Evolutionary conservation across 177 flowering plant genomes (phyloP), one percentile per base, ranked within the genome.

Genomic region (Vitis hybrid): DNA sequence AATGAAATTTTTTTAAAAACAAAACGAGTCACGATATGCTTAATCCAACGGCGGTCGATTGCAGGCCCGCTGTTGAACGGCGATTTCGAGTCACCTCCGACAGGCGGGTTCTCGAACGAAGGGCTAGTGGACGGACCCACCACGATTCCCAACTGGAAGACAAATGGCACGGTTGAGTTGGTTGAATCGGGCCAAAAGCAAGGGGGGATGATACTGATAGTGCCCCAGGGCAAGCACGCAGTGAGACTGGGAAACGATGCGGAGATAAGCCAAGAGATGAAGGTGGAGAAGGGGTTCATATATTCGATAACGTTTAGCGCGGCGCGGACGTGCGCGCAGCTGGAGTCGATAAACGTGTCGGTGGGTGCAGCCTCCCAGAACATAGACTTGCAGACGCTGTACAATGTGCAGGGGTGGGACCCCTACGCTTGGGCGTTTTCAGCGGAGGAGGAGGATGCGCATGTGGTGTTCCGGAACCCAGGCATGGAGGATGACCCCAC

Each of bases 401-500:
- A 94, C 75, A 92, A 75, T 60, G 90, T 94, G 24, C 92, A 89
- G 74, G 99, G 98, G 10, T 95, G 97, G 96, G 96, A 95, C 84
- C 79, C 92, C 0, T 95, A 95, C 78, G 88, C 97, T n/a, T 77
- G 79, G 86, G 95, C 95, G 2, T 94, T 94, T 69, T 81, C 78
- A 67, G 95, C 94, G 2, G 82, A 86, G 50, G 80, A 81, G 3
- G 91, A 83, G 2, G 77, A 79, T 13, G 86, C 65, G 24, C 62
- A 15, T n/a, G 70, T 95, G 61, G 83, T 76, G 64, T 87, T 95
- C 61, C 79, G 72, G 65, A 95, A 95, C 76, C 83, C 95, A 1
- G 98, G 99, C 61, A 92, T 92, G 96, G 97, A 94, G 76, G 97
- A 95, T 44, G 98, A 95, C 74, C 99, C 98, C 59, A 86, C 92